These are phyloP conservation scores for Penium margaritaceum DNA, from an alignment of 139 green algal genomes.

Conservation along the genomic window DNA sequence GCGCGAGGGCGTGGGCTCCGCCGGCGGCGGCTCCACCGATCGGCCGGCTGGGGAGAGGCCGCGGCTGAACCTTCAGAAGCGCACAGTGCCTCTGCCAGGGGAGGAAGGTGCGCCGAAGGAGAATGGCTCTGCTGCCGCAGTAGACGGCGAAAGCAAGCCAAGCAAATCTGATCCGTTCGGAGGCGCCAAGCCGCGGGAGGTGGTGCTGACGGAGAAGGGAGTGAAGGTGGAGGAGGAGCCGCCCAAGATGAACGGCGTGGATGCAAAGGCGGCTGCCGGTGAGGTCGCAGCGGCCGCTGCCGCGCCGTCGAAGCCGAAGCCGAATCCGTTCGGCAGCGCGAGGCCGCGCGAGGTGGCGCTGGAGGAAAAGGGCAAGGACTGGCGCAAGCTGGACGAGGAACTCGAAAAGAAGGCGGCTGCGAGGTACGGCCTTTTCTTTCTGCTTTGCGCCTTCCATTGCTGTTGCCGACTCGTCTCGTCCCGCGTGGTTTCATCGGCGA, in stretches of 20 bases:
- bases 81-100: neutral
- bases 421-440: too few relatives aligned
- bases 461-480: too few relatives aligned
- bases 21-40: too few relatives aligned
- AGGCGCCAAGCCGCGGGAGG: slow-evolving; percentile 71
- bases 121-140: too few relatives aligned
- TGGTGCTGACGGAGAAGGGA: slow-evolving; percentile 81
- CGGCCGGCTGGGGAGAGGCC: slow-evolving; percentile 19
- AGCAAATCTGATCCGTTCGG: slow-evolving; percentile 71
- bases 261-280: too few relatives aligned
- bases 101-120: neutral
- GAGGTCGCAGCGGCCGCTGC: neutral
- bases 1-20: slow-evolving; percentile 61
- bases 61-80: slow-evolving; percentile 23
- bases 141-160: neutral
- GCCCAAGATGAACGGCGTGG: neutral
- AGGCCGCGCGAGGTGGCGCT: slow-evolving; percentile 80
- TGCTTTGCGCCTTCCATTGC: too few relatives aligned
- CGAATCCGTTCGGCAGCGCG: slow-evolving; percentile 75
- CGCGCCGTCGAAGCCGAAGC: slow-evolving; percentile 28
- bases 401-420: slow-evolving; percentile 1
- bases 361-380: slow-evolving; percentile 45
- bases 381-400: slow-evolving; percentile 38
- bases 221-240: neutral
- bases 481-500: too few relatives aligned